Base-by-base conservation (phyloP, 176 grass and related monocot species). In the Tillandsia fasciculata region DNA sequence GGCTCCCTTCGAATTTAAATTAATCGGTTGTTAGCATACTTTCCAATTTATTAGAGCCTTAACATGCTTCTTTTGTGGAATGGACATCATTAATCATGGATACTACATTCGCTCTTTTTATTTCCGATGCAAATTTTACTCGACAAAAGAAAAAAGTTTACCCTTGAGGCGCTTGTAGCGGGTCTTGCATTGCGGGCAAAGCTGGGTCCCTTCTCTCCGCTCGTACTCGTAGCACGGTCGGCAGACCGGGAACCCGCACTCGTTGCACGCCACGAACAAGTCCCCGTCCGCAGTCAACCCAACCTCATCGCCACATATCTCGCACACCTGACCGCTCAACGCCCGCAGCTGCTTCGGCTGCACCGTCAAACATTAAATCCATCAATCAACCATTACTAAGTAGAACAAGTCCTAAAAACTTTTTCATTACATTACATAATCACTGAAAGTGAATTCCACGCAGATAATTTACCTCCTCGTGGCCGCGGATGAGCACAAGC, bases 131-230 rank as follows among this genome's bases (percentile, higher is more conserved):
- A 6, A 42, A 42, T 42, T 0, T 42, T 42, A 42, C 3, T 5
- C 7, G 3, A 42, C 12, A 53, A 28, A 56, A 14, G 9, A 24
- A 71, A 24, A 15, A 27, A 12, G 50, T 24, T 65, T 78, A 89
- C 90, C 94, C 76, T 99, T 99, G 82, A 93, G 79, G 15, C 94
- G 89, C 82, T 93, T 99, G 90, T 99, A 99, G 8, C 94, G 89
- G n/a, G 95, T 99, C 80, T 86, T 90, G 90, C 95, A 99, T 73
- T 94, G 95, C 2, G 95, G 94, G 61, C 94, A 99, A 64, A 87
- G 74, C 80, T 99, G 94, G 26, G 94, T 99, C 64, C 94, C 94
- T 75, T 99, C 94, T 18, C 94, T 75, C 51, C 95, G 83, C 84
- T 99, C 95, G 49, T 99, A 99, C 80, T 99, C 95, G 68, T 99